Percentiles rank a stretch among this genome's conserved stretches.
Conservation (phyloP, 768 basidiomycete genomes). For the Pleurotus tuoliensis region DNA sequence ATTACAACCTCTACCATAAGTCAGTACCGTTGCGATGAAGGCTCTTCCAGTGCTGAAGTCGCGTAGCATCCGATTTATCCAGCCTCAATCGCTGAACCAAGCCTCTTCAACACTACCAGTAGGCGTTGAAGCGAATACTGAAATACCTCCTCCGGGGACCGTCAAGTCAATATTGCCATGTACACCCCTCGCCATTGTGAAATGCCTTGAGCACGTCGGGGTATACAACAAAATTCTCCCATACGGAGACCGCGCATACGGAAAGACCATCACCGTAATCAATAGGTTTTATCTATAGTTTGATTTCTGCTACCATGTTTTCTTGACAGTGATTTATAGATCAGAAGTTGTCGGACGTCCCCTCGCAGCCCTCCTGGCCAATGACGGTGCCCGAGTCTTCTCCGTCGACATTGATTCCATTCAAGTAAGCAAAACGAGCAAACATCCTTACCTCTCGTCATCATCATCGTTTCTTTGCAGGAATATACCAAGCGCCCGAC, state of each 20-base stretch:
- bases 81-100: conserved; percentile 61
- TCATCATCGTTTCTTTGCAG: conserved; percentile 16
- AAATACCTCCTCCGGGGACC: conserved; percentile 74
- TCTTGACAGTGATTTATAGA: conserved; percentile 33
- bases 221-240: conserved; percentile 92
- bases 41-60: not conserved
- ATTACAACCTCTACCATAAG: conserved; percentile 95
- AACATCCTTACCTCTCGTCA: not conserved
- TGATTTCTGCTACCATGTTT: not conserved
- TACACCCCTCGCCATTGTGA: conserved; percentile 95
- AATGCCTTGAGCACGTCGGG: conserved; percentile 84
- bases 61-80: conserved; percentile 87
- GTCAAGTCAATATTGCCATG: conserved; percentile 98
- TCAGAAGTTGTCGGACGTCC: conserved; percentile 98
- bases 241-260: conserved; percentile 94
- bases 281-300: conserved; percentile 59
- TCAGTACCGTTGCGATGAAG: conserved; percentile 29
- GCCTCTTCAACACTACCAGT: conserved; percentile 37
- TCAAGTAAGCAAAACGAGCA: conserved; percentile 42
- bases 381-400: conserved; percentile 95
- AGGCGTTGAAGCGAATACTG: conserved; percentile 35
- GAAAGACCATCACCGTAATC: conserved; percentile 89
- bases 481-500: conserved; percentile 94
- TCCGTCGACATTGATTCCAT: conserved; percentile 95
- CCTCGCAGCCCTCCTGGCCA: conserved; percentile 90